These are phyloP conservation scores for Fusarium nematophilum DNA, from an alignment of 2,329 filamentous ascomycete species.

Conservation along the genomic window DNA sequence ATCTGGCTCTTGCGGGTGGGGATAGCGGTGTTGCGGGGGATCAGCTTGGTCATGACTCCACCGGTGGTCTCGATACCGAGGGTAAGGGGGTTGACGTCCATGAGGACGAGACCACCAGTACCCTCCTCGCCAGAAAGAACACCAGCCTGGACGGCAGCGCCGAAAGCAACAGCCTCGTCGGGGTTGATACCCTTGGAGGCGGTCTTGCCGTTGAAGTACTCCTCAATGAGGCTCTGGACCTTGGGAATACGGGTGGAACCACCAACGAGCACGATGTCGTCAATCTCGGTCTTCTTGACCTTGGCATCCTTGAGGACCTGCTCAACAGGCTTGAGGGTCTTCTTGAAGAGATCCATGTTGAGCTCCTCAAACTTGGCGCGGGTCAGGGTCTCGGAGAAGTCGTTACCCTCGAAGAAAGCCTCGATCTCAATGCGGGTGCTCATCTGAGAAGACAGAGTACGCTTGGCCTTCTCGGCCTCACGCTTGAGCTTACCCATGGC, in stretches of 20 bases:
- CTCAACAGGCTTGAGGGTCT: slow-evolving; percentile 98
- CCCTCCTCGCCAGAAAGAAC: slow-evolving; percentile 89
- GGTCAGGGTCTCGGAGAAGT: slow-evolving; percentile 98
- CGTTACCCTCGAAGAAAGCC: slow-evolving; percentile 94
- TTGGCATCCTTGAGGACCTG: slow-evolving; percentile 99
- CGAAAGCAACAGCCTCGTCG: slow-evolving; percentile 98
- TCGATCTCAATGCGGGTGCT: slow-evolving; percentile 96
- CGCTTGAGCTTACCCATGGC: slow-evolving; percentile 99
- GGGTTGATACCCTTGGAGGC: slow-evolving; percentile 99
- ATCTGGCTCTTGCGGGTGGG: slow-evolving; percentile 98
- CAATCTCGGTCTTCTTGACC: slow-evolving; percentile 93
- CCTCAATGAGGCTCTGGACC: slow-evolving; percentile 93
- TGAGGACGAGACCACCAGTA: slow-evolving; percentile 84
- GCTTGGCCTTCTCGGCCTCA: slow-evolving; percentile 99
- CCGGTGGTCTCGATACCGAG: slow-evolving; percentile 98
- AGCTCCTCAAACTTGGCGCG: slow-evolving; percentile 99
- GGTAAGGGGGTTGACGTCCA: slow-evolving; percentile 97
- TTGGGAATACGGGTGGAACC: slow-evolving; percentile 99
- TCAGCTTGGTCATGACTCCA: slow-evolving; percentile 97
- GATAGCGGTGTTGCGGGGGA: slow-evolving; percentile 93
- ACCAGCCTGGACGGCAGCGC: slow-evolving; percentile 97
- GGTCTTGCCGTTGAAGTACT: slow-evolving; percentile 96
- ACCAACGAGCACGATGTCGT: slow-evolving; percentile 98
- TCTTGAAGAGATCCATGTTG: slow-evolving; percentile 99
- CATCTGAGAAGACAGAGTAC: slow-evolving; percentile 94